Percentiles rank a stretch among this genome's conserved stretches.
These are phyloP conservation scores for Sarocladium oryzae DNA, from an alignment of 2,329 filamentous ascomycete genomes.

Conservation along the genomic window DNA sequence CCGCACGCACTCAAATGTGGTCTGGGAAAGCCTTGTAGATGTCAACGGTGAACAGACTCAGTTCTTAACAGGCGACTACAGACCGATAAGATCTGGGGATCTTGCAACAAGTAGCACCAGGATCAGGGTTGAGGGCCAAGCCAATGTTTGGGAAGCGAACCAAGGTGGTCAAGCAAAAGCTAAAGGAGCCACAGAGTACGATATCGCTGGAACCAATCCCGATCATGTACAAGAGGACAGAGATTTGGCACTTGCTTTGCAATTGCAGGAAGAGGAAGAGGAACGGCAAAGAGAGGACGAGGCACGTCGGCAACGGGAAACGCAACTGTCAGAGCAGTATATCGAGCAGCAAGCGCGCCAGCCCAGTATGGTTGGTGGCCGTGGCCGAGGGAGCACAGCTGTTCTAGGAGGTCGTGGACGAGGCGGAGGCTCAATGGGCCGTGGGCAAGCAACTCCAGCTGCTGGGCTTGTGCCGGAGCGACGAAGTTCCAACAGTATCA, in stretches of 20 bases:
- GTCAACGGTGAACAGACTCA: conserved; percentile 77
- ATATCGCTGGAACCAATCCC: conserved; percentile 16
- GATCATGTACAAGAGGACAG: conserved; percentile 69
- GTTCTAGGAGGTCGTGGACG: background rate
- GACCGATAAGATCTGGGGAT: conserved; percentile 58
- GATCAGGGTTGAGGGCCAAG: background rate
- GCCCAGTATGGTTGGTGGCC: conserved; percentile 11
- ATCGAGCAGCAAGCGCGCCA: conserved; percentile 57
- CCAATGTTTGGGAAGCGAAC: background rate
- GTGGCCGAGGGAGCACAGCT: background rate
- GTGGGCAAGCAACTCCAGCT: conserved; percentile 1
- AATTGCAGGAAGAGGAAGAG: conserved; percentile 92
- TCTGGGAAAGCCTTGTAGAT: conserved; percentile 92
- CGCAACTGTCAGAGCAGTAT: conserved; percentile 60
- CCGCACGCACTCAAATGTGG: conserved; percentile 77
- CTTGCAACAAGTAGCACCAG: background rate
- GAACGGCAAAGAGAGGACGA: conserved; percentile 63
- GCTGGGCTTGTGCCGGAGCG: conserved; percentile 11
- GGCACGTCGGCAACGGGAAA: conserved; percentile 58
- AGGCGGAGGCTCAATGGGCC: conserved; percentile 10
- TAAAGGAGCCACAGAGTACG: background rate
- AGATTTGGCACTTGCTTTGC: conserved; percentile 79
- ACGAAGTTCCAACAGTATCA: conserved; percentile 7
- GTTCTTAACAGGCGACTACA: conserved; percentile 87
- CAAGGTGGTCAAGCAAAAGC: background rate